Base-by-base conservation (phyloP, 805 yeast species). In the Starmerella ratchasimensis region DNA sequence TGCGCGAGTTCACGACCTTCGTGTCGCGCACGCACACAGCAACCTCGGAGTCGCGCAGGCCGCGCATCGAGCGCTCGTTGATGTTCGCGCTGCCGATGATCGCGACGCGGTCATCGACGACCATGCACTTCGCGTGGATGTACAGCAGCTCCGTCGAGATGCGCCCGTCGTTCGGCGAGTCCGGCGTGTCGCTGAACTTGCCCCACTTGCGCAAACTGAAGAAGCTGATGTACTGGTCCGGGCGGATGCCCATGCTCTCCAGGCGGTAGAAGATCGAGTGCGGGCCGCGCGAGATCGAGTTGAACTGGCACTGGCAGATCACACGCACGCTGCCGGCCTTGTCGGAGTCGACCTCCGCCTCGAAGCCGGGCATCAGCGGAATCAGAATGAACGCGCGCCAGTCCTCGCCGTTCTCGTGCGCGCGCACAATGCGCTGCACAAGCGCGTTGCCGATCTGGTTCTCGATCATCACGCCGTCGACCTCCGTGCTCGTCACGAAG, bases 281-380 rank as follows among this genome's bases (percentile, higher is more conserved):
- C 9, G 76, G 69, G 2, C 98, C 98, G 53, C 94, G 72, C 0
- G 93, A 80, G 15, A 90, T 90, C 2, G 94, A 78, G 74, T 82
- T 76, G 57, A 74, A 90, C 60, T 90, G 97, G 54, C 96, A 84
- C 59, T 84, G 88, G 90, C 88, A 86, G 48, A 90, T 93, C 19
- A 90, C 77, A 52, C 99, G 73, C 4, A 90, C 84, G n/a, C 94
- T 72, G 0, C 94, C 80, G 1, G 95, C 98, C 47, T 84, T 95
- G 13, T 90, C 80, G 45, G 80, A 73, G 54, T 88, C 97, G 16
- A 93, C 93, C 47, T 83, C 80, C 20, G 94, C 76, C 52, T 80
- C 90, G 57, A 93, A 90, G 0, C 98, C 99, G 1, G 99, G 99
- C 90, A 90, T 83, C 47, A 90, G 65, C 3, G 99, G 99, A 45